A percentile compares a stretch with the other conserved stretches of the same genome.
These are phyloP conservation scores for Bryoerythrophyllum caledonicum DNA, from an alignment of 225 moss, liverwort and hornwort species.

Conservation along the genomic window DNA sequence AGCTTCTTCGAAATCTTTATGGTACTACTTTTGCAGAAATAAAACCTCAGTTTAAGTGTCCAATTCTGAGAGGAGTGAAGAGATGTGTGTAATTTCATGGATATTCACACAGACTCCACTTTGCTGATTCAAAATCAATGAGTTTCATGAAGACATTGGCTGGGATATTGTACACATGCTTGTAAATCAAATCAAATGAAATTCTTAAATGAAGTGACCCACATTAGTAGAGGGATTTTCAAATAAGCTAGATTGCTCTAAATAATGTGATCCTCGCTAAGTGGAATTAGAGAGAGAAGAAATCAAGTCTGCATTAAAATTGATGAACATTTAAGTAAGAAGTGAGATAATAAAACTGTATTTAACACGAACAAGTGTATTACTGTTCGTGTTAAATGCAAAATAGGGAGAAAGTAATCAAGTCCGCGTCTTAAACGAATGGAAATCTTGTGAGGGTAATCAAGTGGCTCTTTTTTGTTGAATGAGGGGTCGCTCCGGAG, in stretches of 20 bases:
- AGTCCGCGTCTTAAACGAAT: neutral
- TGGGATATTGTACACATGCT: neutral
- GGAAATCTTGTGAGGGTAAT: neutral
- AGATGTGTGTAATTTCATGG: neutral
- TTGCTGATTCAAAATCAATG: neutral
- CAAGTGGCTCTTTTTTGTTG: neutral
- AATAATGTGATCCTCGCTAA: no score
- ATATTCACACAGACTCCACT: neutral
- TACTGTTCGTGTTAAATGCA: no score
- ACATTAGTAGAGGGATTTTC: no score
- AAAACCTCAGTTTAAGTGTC: conserved; percentile 1
- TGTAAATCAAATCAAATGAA: no score
- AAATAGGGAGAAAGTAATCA: no score
- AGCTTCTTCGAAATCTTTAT: neutral
- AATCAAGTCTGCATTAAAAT: no score
- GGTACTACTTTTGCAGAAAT: neutral
- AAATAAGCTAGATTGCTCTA: no score
- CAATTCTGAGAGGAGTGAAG: neutral
- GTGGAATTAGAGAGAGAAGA: no score
- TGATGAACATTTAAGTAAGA: no score
- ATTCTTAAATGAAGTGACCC: no score
- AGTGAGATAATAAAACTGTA: no score
- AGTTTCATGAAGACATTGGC: neutral
- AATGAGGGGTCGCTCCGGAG: conserved; percentile 37
- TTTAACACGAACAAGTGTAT: no score